A percentile compares a stretch with the other conserved stretches of the same genome.
Evolutionary conservation across 805 yeast genomes (phyloP).

Genomic region (Spathaspora hagerdaliae): DNA sequence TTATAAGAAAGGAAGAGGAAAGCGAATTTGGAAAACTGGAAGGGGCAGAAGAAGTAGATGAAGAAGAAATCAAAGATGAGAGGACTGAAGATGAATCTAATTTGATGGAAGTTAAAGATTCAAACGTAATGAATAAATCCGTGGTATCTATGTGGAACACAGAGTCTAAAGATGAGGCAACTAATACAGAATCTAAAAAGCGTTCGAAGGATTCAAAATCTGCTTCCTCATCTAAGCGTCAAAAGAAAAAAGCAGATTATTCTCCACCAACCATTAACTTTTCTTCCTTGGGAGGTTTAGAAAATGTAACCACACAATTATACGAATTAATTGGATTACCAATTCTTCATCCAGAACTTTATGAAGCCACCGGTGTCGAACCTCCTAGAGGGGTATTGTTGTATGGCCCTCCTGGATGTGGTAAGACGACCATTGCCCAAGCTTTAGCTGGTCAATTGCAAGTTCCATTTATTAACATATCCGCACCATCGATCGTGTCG

Average conservation of each 20-base stretch:
- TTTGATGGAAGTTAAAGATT: conserved; percentile 62
- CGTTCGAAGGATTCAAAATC: conserved; percentile 42
- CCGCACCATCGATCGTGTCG: conserved; percentile 94
- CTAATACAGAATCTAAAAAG: conserved; percentile 35
- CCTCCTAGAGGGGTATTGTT: conserved; percentile 91
- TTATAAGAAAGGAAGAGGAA: conserved; percentile 57
- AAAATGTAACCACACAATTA: conserved; percentile 74
- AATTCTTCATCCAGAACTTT: conserved; percentile 89
- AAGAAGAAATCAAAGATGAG: conserved; percentile 20
- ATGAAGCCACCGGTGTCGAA: conserved; percentile 80
- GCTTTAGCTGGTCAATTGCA: conserved; percentile 93
- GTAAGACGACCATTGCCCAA: conserved; percentile 93
- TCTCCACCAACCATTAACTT: conserved; percentile 67
- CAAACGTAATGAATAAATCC: conserved; percentile 70
- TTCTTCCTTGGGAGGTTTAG: conserved; percentile 85
- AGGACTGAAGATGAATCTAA: conserved; percentile 37
- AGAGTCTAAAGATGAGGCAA: conserved; percentile 5
- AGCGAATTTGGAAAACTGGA: conserved; percentile 44
- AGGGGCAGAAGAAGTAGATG: conserved; percentile 32
- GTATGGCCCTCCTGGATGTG: conserved; percentile 99
- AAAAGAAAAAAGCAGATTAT: conserved; percentile 49
- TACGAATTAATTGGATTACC: conserved; percentile 93
- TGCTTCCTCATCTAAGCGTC: conserved; percentile 25
- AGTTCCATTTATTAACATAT: conserved; percentile 85
- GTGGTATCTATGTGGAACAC: conserved; percentile 68